A percentile compares a stretch with the other conserved stretches of the same genome.
Conservation (phyloP, 805 yeast genomes). For the Metschnikowia borealis region DNA sequence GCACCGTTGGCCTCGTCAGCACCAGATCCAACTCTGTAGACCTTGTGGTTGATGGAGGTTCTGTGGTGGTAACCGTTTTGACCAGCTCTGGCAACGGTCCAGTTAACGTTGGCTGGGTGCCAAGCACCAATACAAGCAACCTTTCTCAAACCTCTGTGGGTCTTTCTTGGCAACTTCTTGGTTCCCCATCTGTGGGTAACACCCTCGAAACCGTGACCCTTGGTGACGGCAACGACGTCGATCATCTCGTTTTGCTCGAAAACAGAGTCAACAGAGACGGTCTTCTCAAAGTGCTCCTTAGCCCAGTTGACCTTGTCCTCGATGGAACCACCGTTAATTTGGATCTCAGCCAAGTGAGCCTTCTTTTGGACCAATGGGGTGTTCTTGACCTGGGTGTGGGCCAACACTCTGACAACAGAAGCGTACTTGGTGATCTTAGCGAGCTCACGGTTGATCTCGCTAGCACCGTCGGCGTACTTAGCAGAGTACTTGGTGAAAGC, state of each 20-base stretch:
- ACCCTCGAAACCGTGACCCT: constrained; percentile 99
- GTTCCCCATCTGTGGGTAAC: constrained; percentile 99
- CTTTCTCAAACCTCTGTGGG: constrained; percentile 99
- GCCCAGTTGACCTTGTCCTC: constrained; percentile 99
- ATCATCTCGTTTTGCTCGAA: constrained; percentile 98
- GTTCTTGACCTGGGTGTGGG: constrained; percentile 99
- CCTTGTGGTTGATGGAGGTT: constrained; percentile 99
- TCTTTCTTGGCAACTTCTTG: constrained; percentile 99
- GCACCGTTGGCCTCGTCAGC: constrained; percentile 93
- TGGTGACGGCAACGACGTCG: constrained; percentile 98
- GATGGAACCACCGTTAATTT: constrained; percentile 98
- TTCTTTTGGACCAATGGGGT: constrained; percentile 99
- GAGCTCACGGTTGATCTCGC: constrained; percentile 88
- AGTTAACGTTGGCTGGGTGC: constrained; percentile 99
- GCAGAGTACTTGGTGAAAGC: constrained; percentile 99
- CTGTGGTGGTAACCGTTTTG: constrained; percentile 99
- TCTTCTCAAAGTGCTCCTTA: constrained; percentile 97
- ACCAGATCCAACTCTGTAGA: constrained; percentile 98
- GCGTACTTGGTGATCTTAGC: constrained; percentile 99
- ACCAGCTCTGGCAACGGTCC: constrained; percentile 99
- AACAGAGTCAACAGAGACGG: constrained; percentile 91
- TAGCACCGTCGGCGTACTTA: constrained; percentile 91
- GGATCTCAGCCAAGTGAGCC: constrained; percentile 99
- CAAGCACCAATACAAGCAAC: constrained; percentile 99
- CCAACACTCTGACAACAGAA: constrained; percentile 96